Evolutionary conservation across 2,329 filamentous ascomycete species (phyloP), one percentile per base, ranked within the genome.

Genomic region (Ophiosphaerella korrae): DNA sequence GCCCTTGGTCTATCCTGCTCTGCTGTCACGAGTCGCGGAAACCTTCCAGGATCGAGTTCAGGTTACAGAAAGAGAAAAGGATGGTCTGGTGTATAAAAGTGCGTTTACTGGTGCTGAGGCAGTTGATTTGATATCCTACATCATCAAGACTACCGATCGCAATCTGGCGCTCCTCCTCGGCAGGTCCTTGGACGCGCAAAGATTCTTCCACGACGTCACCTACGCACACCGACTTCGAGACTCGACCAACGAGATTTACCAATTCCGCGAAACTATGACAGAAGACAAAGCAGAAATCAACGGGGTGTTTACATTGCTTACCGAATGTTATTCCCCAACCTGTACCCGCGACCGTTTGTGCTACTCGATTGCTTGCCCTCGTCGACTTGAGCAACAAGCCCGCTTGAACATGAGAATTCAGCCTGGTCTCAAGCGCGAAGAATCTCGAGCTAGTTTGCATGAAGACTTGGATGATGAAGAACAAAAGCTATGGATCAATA

Each of bases 401-500:
- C 84, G 94, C 59, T 77, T 97, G 61, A 97, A 99, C 71, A 80
- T 97, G 73, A 96, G 96, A 76, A 90, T 92, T 55, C 90, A 93
- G 62, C 91, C 92, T 26, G 92, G 92, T 52, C 79, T 99, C 63
- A 90, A 89, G 72, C 79, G 85, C 31, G 85, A 87, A 60, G 83
- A 87, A 48, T 88, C 86, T 5, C 82, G 85, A 60, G 81, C 80
- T 70, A 94, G 85, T 77, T 75, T 90, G 67, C 92, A 96, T 67
- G 92, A 95, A 63, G 90, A 94, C 57, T 89, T 92, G 51, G 88
- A 94, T 66, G 88, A 93, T 66, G 92, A 97, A 68, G 92, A 97
- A 73, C 94, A 97, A 78, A 97, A 97, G 75, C 83, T 99, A 33
- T 99, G 94, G 94, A 99, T 99, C 75, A 97, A 97, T 73, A 96